Evolutionary conservation across 225 moss, liverwort and hornwort species (phyloP).

Genomic region (Bryoerythrophyllum caledonicum): DNA sequence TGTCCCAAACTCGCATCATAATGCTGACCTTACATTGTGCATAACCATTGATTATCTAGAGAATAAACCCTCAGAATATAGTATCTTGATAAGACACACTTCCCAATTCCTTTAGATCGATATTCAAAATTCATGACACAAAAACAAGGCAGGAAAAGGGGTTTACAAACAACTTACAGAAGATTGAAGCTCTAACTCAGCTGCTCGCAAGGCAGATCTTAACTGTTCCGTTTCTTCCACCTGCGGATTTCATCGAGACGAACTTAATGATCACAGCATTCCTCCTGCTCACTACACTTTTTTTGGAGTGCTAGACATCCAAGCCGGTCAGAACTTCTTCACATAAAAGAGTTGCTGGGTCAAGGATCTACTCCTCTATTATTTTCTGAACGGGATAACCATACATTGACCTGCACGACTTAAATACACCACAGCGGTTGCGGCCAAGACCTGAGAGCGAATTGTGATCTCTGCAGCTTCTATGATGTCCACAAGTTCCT

Average conservation of each 20-base stretch:
- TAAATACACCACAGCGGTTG: conserved; percentile 16
- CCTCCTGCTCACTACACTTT: not conserved
- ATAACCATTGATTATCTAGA: not conserved
- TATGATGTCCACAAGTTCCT: conserved; percentile 90
- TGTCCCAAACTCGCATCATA: conserved; percentile 1
- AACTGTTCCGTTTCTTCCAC: conserved; percentile 96
- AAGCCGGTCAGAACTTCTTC: conserved; percentile 7
- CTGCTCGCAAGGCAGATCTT: conserved; percentile 75
- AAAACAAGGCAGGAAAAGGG: conserved; percentile 16
- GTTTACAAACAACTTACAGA: conserved; percentile 58
- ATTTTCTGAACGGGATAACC: not conserved
- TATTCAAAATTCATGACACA: conserved; percentile 17
- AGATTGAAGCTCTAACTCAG: conserved; percentile 95
- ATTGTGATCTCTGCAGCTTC: conserved; percentile 94
- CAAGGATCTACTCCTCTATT: not conserved
- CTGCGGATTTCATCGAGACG: conserved; percentile 44
- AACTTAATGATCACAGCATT: not conserved
- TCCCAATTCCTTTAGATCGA: conserved; percentile 9
- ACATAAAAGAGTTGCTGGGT: not conserved
- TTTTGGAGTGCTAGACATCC: not conserved
- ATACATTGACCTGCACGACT: conserved; percentile 3
- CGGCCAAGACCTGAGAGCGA: conserved; percentile 74
- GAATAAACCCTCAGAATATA: not conserved
- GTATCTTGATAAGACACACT: not conserved
- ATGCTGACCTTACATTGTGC: not conserved